These are phyloP conservation scores for Nitzschia putrida DNA, from an alignment of 108 stramenopile species.

Conservation along the genomic window DNA sequence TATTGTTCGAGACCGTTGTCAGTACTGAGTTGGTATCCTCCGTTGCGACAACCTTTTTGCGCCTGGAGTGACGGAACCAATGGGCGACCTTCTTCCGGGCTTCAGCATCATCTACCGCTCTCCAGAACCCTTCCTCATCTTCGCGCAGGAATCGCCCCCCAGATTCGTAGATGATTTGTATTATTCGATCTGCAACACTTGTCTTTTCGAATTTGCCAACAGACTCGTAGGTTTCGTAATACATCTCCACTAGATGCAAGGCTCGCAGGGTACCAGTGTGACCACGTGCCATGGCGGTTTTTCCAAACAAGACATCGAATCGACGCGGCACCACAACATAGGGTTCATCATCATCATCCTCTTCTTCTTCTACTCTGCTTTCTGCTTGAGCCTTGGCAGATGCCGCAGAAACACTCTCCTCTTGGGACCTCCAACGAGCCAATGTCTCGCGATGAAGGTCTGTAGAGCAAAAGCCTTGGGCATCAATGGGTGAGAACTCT, in stretches of 20 bases:
- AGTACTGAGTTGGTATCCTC: too few species aligned
- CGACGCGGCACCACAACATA: constrained; percentile 3
- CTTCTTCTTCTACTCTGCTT: neutral
- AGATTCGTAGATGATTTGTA: constrained; percentile 22
- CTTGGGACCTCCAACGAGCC: neutral
- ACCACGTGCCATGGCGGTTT: neutral
- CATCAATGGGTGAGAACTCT: neutral
- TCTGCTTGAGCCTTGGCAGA: too few species aligned
- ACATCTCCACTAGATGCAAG: constrained; percentile 17
- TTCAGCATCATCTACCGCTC: neutral
- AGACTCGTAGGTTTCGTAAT: constrained; percentile 6
- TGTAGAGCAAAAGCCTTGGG: constrained; percentile 3
- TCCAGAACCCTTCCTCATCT: neutral
- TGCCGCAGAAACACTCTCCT: neutral
- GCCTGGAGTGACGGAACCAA: neutral
- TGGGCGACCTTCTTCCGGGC: neutral
- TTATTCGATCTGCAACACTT: constrained; percentile 8
- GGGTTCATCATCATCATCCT: neutral
- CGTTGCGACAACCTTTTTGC: neutral
- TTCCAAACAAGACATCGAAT: constrained; percentile 26
- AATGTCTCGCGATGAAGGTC: constrained; percentile 22
- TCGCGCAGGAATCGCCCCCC: constrained; percentile 16
- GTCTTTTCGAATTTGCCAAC: constrained; percentile 2
- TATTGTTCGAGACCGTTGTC: too few species aligned
- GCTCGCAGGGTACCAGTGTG: constrained; percentile 26